Conservation (phyloP, 495 filamentous ascomycete species). For the Lentithecium fluviatile region DNA sequence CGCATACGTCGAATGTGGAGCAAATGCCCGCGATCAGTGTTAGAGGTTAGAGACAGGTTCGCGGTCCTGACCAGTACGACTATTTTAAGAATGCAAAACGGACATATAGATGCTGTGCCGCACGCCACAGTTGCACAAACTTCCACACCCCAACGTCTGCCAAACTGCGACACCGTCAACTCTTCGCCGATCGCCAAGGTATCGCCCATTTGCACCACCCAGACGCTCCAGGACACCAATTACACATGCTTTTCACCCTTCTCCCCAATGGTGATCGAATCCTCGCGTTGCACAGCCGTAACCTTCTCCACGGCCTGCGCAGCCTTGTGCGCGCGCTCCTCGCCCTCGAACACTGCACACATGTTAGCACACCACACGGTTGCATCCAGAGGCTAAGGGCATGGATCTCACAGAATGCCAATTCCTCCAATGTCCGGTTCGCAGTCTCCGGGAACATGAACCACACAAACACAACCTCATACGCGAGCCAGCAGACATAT, state of each 20-base stretch:
- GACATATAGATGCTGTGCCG: too few species aligned
- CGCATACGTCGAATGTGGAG: too few species aligned
- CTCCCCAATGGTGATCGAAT: background rate
- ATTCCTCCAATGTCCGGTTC: constrained; percentile 60
- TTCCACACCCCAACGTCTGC: too few species aligned
- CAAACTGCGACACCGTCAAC: too few species aligned
- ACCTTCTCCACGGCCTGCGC: constrained; percentile 9
- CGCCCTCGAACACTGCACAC: constrained; percentile 12
- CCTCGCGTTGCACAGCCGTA: background rate
- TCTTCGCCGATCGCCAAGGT: too few species aligned
- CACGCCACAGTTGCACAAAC: too few species aligned
- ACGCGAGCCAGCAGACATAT: constrained; percentile 59
- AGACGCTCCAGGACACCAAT: background rate
- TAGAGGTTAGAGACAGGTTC: too few species aligned
- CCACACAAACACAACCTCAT: constrained; percentile 58
- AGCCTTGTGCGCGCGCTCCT: constrained; percentile 10
- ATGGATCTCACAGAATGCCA: constrained; percentile 49
- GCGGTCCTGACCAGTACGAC: too few species aligned
- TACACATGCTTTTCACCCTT: background rate
- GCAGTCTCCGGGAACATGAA: constrained; percentile 64
- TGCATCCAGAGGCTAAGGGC: background rate
- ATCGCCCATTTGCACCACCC: background rate
- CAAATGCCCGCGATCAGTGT: too few species aligned
- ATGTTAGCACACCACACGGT: background rate
- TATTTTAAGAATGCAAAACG: too few species aligned